Evolutionary conservation across 2,329 filamentous ascomycete genomes (phyloP), one percentile per base, ranked within the genome.

Genomic region (Rhynchosporium graminicola): DNA sequence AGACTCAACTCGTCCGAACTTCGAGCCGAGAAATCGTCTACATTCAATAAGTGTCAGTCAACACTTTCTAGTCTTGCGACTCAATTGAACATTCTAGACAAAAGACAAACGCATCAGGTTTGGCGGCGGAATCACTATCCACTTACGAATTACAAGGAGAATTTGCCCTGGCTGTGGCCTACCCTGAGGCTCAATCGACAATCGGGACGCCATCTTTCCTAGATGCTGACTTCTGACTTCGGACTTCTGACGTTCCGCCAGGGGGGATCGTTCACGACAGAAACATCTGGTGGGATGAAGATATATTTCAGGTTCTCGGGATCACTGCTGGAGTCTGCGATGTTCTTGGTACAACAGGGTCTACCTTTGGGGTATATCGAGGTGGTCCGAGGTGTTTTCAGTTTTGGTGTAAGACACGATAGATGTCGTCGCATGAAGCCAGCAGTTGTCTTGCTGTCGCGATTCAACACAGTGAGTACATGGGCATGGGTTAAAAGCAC

Each of bases 1-100:
- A 99, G 82, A 70, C 87, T 96, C 73, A 99, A 82, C 81, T 99
- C 95, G 78, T 99, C 95, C 62, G 91, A 89, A 76, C 92, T 96
- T 69, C 95, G 87, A 62, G 94, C 93, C 70, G 87, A 81, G 76
- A 99, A 98, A 77, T 97, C 92, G 78, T 99, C 92, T 96, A 54
- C 10, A 31, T 57, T 65, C 59, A 10, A 63, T 61, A 10, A 65
- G 38, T 15, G 57, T 69, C 51, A 70, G 69, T 60, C 45, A 61
- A 5, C 36, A 61, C 31, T 26, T 36, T 33, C 28, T 40, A 58
- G 58, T 13, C 38, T 60, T 57, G 38, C 9, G 64, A 42, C 57
- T 54, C 43, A 52, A 63, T 60, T 62, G 62, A 64, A 63, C 47
- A 46, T 51, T 56, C 43, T 46, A 50, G 43, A 33, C 48, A 57